Percentiles rank a stretch among this genome's conserved stretches.
Evolutionary conservation across 192 early-diverging fungal genomes (phyloP).

Genomic region (Backusella psychrophila): DNA sequence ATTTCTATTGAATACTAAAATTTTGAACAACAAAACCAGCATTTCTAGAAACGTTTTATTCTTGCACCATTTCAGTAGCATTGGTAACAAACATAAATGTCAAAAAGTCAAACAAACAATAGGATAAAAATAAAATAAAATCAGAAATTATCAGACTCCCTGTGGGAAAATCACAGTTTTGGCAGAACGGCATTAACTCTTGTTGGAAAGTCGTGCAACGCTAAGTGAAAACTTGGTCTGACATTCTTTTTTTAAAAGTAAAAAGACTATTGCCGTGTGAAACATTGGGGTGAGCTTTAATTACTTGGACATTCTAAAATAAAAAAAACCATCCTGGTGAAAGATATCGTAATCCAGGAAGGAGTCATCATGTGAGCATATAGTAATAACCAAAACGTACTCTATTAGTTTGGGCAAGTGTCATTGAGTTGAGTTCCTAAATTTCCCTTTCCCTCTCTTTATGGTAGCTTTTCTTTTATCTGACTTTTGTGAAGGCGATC

Average conservation of each 20-base stretch:
- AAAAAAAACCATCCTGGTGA: not conserved
- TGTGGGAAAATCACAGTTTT: slow-evolving; percentile 7
- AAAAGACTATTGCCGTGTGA: not conserved
- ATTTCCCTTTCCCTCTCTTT: no score
- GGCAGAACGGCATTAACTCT: not conserved
- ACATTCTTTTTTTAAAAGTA: not conserved
- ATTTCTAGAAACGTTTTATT: not conserved
- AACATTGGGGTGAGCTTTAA: not conserved
- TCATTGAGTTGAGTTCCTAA: no score
- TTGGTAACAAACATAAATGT: not conserved
- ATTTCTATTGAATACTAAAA: not conserved
- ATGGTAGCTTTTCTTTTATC: no score
- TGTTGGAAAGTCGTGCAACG: not conserved
- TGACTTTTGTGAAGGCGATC: no score
- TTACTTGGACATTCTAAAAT: not conserved
- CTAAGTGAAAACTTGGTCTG: not conserved
- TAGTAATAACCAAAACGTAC: no score
- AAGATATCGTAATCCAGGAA: not conserved
- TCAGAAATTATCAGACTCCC: not conserved
- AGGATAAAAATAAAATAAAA: not conserved
- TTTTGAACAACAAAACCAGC: not conserved
- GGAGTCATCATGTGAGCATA: not conserved
- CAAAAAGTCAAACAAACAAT: not conserved
- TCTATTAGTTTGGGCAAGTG: no score
- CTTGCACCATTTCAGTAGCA: not conserved